Conservation (phyloP, 179 eudicot species). For the Sideroxylon spinosum region DNA sequence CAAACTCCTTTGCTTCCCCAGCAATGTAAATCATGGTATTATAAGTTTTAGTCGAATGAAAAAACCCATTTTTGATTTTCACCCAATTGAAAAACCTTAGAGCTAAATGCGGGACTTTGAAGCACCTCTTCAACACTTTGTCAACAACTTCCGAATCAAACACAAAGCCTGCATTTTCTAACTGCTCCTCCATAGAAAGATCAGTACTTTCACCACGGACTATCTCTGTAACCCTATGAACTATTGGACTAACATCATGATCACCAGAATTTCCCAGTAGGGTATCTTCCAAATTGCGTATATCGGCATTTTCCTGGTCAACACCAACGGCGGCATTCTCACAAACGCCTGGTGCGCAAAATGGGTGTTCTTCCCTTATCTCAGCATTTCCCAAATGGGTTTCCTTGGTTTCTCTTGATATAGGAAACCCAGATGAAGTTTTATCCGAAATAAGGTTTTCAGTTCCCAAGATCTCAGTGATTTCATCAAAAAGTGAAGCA, state of each 20-base stretch:
- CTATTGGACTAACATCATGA: conserved; percentile 40
- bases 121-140: conserved; percentile 82
- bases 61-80: conserved; percentile 37
- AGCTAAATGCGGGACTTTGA: conserved; percentile 67
- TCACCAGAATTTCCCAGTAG: conserved; percentile 12
- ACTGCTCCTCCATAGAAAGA: conserved; percentile 53
- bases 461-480: conserved; percentile 32
- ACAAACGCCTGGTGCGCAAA: conserved; percentile 31
- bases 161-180: conserved; percentile 33
- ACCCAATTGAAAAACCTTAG: conserved; percentile 68
- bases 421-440: conserved; percentile 14
- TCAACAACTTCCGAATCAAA: conserved; percentile 50
- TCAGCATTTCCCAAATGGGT: conserved; percentile 5
- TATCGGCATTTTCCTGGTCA: conserved; percentile 1
- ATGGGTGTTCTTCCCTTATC: neutral
- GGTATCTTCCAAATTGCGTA: conserved; percentile 11
- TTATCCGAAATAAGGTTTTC: conserved; percentile 13
- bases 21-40: conserved; percentile 67
- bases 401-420: conserved; percentile 5
- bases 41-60: conserved; percentile 42
- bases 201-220: conserved; percentile 36
- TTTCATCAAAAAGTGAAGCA: conserved; percentile 34
- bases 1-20: conserved; percentile 59
- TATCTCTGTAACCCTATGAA: conserved; percentile 46
- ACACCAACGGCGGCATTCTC: conserved; percentile 26